These are phyloP conservation scores for Neurospora sp. DNA, from an alignment of 495 filamentous ascomycete species.

Conservation along the genomic window DNA sequence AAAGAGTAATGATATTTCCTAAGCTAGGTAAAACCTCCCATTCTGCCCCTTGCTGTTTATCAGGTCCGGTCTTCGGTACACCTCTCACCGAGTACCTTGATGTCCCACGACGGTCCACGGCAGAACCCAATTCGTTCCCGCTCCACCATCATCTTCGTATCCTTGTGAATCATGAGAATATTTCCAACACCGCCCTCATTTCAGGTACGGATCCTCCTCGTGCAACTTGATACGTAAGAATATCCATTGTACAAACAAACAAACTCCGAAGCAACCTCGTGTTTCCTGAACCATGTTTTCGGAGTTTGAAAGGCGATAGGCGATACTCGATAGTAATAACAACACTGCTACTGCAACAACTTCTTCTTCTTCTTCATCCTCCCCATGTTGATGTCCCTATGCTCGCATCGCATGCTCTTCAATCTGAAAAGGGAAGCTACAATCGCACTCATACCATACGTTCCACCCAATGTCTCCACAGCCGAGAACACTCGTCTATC, in stretches of 20 bases:
- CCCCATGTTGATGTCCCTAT: not conserved
- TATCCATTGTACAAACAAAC: not conserved
- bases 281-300: not conserved
- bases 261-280: not conserved
- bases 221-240: not conserved
- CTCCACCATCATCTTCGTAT: not conserved
- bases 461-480: not conserved
- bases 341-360: not conserved
- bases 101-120: not conserved
- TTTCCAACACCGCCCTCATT: not conserved
- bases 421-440: not conserved
- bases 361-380: not conserved
- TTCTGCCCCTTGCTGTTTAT: not conserved
- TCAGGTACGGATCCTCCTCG: not conserved
- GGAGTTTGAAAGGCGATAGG: not conserved
- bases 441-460: not conserved
- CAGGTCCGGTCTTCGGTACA: not conserved
- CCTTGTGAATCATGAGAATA: not conserved
- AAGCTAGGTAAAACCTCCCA: not conserved
- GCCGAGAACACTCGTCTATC: not conserved
- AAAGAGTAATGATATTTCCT: not conserved
- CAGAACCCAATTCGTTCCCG: not conserved
- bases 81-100: not conserved
- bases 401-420: not conserved
- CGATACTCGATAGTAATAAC: not conserved